Percentiles rank a stretch among this genome's conserved stretches.
phyloP scores from a whole-genome alignment of 768 basidiomycete genomes.

The Chalciporus sphaerocephalus region DNA sequence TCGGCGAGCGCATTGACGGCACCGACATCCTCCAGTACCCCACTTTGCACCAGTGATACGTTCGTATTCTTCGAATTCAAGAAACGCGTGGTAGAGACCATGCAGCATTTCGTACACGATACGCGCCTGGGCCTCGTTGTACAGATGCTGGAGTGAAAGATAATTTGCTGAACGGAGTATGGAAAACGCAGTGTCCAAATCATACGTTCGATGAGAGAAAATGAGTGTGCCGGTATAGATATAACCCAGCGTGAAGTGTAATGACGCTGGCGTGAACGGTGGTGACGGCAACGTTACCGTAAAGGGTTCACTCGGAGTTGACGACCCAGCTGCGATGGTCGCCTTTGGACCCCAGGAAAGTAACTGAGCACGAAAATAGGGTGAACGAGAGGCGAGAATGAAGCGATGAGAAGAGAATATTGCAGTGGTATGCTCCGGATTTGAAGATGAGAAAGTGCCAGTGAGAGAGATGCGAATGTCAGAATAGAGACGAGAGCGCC shows the following conservation, averaged over 20 bases:
- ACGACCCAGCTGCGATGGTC: slow-evolving; percentile 26
- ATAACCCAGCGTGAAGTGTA: slow-evolving; percentile 92
- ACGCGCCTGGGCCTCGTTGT: slow-evolving; percentile 75
- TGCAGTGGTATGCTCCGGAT: slow-evolving; percentile 68
- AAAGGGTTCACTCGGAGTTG: slow-evolving; percentile 40
- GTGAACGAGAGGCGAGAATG: slow-evolving; percentile 82
- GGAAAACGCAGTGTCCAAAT: slow-evolving; percentile 86
- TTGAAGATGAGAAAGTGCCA: slow-evolving; percentile 58
- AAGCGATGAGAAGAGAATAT: slow-evolving; percentile 92
- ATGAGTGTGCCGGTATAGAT: slow-evolving; percentile 92
- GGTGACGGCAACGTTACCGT: slow-evolving; percentile 79
- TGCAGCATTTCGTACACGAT: slow-evolving; percentile 88
- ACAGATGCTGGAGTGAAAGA: slow-evolving; percentile 68
- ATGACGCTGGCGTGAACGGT: slow-evolving; percentile 89
- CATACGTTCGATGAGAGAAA: slow-evolving; percentile 90
- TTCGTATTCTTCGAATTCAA: slow-evolving; percentile 78
- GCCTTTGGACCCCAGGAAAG: slow-evolving; percentile 53
- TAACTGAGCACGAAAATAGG: slow-evolving; percentile 84
- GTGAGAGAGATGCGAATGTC: slow-evolving; percentile 82
- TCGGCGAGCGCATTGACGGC: slow-evolving; percentile 76
- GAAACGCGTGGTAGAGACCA: slow-evolving; percentile 81
- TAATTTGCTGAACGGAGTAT: slow-evolving; percentile 83
- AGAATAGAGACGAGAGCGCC: slow-evolving; percentile 90
- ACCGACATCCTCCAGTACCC: slow-evolving; percentile 82
- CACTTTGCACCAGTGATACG: slow-evolving; percentile 67